Evolutionary conservation across 768 basidiomycete species (phyloP), one percentile per base, ranked within the genome.

Genomic region (Strobilomyces confusus): DNA sequence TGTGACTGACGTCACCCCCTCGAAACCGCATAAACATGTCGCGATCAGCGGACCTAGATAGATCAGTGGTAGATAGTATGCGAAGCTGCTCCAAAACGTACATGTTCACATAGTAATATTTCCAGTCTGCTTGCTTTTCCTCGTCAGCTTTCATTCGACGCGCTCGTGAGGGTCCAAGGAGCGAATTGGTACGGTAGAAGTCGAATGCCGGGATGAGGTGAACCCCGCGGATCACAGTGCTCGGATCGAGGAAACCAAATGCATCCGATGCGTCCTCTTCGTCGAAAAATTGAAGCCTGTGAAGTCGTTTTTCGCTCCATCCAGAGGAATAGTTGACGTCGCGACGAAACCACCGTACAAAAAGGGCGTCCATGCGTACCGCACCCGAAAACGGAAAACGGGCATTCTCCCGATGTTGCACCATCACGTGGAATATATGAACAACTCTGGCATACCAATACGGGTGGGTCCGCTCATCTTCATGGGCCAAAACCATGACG

Each of bases 51-150:
- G 37, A 48, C 23, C 52, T 43, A 5, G 3, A 30, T 30, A 30
- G 30, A 30, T 30, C 11, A 30, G 30, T 30, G 11, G 6, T 30
- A 30, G 30, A n/a, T 30, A 30, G 11, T 5, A 30, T 30, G 30
- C 11, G 11, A 30, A 6, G 5, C 30, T 6, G 5, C 11, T 5
- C 11, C 30, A 30, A 30, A 22, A 63, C 71, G 49, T 37, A 75
- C 73, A 69, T 65, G 20, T 66, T 69, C 2, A 74, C 61, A 60
- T 73, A 72, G 44, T 59, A 69, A 32, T 56, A 61, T 4, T 48
- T 40, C 63, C 65, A 75, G 43, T 75, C 72, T 1, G 6, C 3
- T 8, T 44, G 15, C 5, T 6, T 9, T 0, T 30, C 26, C 23
- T 44, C 48, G 9, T 56, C 43, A 1, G 19, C 17, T 1, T 22